Percentiles rank a stretch among this genome's conserved stretches.
Conservation (phyloP, 495 filamentous ascomycete species). For the Penicillium nucicola region DNA sequence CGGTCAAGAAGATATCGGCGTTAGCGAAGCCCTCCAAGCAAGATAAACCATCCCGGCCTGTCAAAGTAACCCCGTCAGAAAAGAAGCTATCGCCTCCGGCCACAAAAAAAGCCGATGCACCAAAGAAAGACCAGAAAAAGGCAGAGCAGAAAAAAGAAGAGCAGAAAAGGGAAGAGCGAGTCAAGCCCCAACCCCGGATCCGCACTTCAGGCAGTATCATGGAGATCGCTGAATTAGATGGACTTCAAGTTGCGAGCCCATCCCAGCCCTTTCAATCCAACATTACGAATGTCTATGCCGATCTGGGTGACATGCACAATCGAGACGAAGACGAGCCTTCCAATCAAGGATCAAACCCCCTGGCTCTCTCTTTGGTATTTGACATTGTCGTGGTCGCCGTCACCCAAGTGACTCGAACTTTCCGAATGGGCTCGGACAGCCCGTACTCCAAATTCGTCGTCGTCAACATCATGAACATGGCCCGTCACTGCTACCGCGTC, state of each 20-base stretch:
- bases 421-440: slow-evolving; percentile 21
- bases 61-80: not conserved
- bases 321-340: slow-evolving; percentile 9
- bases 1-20: not conserved
- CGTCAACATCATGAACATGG: slow-evolving; percentile 32
- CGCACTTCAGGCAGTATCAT: slow-evolving; percentile 13
- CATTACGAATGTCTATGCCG: slow-evolving; percentile 18
- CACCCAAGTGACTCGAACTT: slow-evolving; percentile 26
- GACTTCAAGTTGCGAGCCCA: slow-evolving; percentile 30
- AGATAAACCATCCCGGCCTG: not conserved
- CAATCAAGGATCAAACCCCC: slow-evolving; percentile 12
- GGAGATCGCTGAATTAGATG: slow-evolving; percentile 42
- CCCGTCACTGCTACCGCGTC: slow-evolving; percentile 36
- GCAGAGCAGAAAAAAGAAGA: no score
- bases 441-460: slow-evolving; percentile 27
- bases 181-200: slow-evolving; percentile 16
- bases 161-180: slow-evolving; percentile 7
- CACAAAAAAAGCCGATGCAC: not conserved
- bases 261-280: slow-evolving; percentile 21
- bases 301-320: slow-evolving; percentile 16
- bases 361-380: slow-evolving; percentile 30
- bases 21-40: slow-evolving; percentile 2
- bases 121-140: slow-evolving; percentile 2
- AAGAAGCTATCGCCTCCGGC: not conserved
- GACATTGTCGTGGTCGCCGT: slow-evolving; percentile 31